Evolutionary conservation across 2,329 filamentous ascomycete genomes (phyloP).

Genomic region (Stagonosporopsis chrysanthemi): DNA sequence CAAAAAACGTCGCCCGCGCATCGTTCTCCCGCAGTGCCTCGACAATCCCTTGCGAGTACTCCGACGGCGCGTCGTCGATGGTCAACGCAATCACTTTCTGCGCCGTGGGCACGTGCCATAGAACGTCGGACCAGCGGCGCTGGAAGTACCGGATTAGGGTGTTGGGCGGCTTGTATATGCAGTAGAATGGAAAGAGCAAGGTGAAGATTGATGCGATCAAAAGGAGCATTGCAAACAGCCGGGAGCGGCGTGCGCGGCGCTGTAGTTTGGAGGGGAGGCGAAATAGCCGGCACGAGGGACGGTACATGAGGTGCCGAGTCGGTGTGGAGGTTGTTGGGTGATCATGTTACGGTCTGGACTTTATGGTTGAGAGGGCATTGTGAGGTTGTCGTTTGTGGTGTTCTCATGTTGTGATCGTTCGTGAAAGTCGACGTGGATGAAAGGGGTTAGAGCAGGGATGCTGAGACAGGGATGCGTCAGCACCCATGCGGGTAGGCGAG

Average conservation of each 20-base stretch:
- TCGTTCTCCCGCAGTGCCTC: constrained; percentile 68
- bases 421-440: constrained; percentile 4
- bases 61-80: constrained; percentile 84
- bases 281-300: constrained; percentile 39
- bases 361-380: neutral
- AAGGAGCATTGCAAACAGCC: constrained; percentile 49
- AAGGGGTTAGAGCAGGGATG: constrained; percentile 20
- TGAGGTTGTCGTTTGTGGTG: neutral
- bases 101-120: constrained; percentile 70
- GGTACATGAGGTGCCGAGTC: constrained; percentile 33
- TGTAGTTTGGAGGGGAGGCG: constrained; percentile 47
- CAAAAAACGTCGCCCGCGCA: constrained; percentile 84
- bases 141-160: constrained; percentile 74
- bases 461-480: neutral
- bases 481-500: neutral
- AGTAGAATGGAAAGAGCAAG: constrained; percentile 59
- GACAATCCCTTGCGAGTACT: constrained; percentile 74
- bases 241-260: constrained; percentile 47
- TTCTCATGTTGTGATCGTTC: neutral
- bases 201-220: constrained; percentile 35
- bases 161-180: constrained; percentile 82
- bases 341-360: constrained; percentile 8
- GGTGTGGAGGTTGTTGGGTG: neutral
- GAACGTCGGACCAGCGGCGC: constrained; percentile 75
- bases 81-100: constrained; percentile 79